Evolutionary conservation across 345 rosid species (phyloP), one percentile per base, ranked within the genome.

Genomic region (Sonneratia caseolaris): DNA sequence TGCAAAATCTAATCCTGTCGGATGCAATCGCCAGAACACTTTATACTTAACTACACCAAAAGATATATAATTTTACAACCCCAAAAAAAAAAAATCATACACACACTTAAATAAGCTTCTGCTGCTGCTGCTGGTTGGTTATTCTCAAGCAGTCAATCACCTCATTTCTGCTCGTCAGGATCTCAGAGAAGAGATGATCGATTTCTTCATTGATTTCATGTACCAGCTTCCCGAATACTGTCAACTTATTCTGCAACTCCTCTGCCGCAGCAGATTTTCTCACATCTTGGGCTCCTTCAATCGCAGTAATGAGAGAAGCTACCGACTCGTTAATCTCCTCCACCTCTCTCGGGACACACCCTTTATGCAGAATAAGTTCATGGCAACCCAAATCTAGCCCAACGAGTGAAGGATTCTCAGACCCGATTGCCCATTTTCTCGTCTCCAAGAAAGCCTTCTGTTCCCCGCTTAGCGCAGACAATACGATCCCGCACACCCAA

Each of bases 401-500:
- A 51, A 64, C 62, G 57, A 84, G 42, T 15, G 74, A 74, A 19
- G 82, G 69, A 76, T 27, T 47, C 3, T 75, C 70, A 37, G 78
- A 75, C 68, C 67, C 70, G 27, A 59, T 42, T 21, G 51, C 74
- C 53, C 70, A 51, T 42, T 74, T 75, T 68, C 78, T 80, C 76
- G 72, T 81, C 76, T 81, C 81, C 79, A 79, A 18, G 77, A 76
- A 84, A 16, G 77, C 72, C 35, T 74, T 70, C 12, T 75, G 70
- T 69, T 87, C 87, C 6, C 90, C 90, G 10, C 76, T 64, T 68
- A 87, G 70, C 67, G 73, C 78, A 74, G 84, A 82, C 75, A 84
- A 22, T 24, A 79, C 51, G 76, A 81, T 64, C 49, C 84, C 76
- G 56, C 81, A 83, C 16, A 79, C 81, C 90, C 89, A 80, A 16